These are phyloP conservation scores for Lactuca saligna DNA, from an alignment of 129 eudicot genomes.

Conservation along the genomic window DNA sequence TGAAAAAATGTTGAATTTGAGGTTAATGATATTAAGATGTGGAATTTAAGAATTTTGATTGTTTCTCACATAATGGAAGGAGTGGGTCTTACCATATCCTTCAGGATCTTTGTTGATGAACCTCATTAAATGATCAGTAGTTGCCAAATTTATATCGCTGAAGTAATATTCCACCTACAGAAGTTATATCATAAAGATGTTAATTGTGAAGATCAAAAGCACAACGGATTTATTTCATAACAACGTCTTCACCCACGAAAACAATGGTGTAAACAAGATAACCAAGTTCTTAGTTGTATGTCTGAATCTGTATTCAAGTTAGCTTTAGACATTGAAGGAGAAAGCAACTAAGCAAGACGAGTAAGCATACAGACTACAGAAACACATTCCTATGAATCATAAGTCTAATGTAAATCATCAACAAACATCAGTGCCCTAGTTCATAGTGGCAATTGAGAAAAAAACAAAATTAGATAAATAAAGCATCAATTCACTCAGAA, in stretches of 20 bases:
- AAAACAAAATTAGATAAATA: neutral
- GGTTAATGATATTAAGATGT: neutral
- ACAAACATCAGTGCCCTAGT: neutral
- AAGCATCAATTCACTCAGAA: neutral
- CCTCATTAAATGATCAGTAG: slow-evolving; percentile 85
- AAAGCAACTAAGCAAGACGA: neutral
- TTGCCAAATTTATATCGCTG: slow-evolving; percentile 96
- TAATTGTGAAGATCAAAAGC: slow-evolving; percentile 8
- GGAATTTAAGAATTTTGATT: neutral
- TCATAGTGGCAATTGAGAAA: neutral
- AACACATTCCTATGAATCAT: slow-evolving; percentile 1
- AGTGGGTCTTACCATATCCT: slow-evolving; percentile 67
- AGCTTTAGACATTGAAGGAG: neutral
- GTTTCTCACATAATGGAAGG: neutral
- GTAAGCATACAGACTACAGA: neutral
- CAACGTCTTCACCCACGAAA: neutral
- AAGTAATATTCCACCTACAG: slow-evolving; percentile 97
- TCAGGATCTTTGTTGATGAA: slow-evolving; percentile 83
- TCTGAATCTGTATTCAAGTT: neutral
- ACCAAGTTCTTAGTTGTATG: neutral
- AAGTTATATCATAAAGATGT: slow-evolving; percentile 13
- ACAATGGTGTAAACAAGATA: neutral
- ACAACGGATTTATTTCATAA: slow-evolving; percentile 9
- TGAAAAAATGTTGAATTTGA: slow-evolving; percentile 29
- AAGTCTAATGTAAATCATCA: slow-evolving; percentile 9